These are phyloP conservation scores for Cucurbita maxima DNA, from an alignment of 306 rosid species.

Conservation along the genomic window DNA sequence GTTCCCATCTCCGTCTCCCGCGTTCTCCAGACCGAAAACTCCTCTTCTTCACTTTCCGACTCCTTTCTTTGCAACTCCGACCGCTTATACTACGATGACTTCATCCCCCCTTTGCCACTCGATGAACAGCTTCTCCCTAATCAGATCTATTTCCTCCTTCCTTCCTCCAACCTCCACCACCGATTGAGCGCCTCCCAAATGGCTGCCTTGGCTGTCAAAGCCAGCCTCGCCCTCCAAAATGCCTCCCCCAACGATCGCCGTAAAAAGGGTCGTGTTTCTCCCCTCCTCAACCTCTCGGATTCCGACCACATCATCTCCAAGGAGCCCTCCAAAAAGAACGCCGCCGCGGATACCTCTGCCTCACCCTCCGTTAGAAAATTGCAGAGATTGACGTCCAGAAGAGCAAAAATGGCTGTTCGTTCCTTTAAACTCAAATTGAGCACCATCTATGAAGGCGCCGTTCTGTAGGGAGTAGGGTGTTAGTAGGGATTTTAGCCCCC, in stretches of 20 bases:
- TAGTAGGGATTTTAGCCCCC: not conserved
- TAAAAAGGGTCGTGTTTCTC: constrained; percentile 32
- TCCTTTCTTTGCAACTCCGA: constrained; percentile 29
- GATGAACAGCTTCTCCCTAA: constrained; percentile 12
- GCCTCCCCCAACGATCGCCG: not conserved
- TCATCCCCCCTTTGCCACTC: constrained; percentile 14
- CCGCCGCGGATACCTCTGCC: not conserved
- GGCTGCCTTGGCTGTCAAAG: constrained; percentile 43
- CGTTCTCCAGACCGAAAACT: constrained; percentile 11
- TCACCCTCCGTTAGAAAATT: constrained; percentile 20
- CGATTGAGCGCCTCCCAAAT: constrained; percentile 26
- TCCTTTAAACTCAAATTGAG: constrained; percentile 24
- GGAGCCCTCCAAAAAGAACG: not conserved
- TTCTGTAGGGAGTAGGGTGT: not conserved
- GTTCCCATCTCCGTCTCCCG: constrained; percentile 23
- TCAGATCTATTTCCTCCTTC: constrained; percentile 37
- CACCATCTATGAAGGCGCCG: constrained; percentile 33
- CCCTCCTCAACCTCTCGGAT: not conserved
- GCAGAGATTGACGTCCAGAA: constrained; percentile 18
- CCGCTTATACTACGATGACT: constrained; percentile 14
- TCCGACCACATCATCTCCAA: not conserved
- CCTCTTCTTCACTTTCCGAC: not conserved
- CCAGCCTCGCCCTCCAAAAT: constrained; percentile 26
- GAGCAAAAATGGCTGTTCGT: constrained; percentile 22
- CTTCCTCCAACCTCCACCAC: constrained; percentile 3